Evolutionary conservation across 345 rosid genomes (phyloP).

Genomic region (Brassica juncea): DNA sequence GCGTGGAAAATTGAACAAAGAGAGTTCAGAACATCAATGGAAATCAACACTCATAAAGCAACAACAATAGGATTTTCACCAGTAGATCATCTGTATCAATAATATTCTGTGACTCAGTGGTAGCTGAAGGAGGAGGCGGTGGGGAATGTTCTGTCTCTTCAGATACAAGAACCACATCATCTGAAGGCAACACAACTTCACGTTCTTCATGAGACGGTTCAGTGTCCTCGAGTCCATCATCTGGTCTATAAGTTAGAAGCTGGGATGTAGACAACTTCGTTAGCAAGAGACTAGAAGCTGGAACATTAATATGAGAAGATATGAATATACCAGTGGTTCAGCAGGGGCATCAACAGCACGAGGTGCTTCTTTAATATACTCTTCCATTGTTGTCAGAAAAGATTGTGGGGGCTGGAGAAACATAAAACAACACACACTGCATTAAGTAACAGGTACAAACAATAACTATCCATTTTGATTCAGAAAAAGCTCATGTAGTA

Average conservation of each 20-base stretch:
- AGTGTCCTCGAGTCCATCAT: constrained; percentile 68
- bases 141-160: constrained; percentile 52
- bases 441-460: not conserved
- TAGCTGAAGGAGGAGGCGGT: constrained; percentile 49
- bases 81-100: constrained; percentile 75
- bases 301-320: not conserved
- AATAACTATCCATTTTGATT: not conserved
- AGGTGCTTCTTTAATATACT: constrained; percentile 96
- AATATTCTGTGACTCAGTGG: constrained; percentile 61
- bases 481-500: constrained; percentile 28
- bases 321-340: constrained; percentile 59
- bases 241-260: constrained; percentile 87
- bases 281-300: constrained; percentile 1
- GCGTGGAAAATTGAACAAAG: constrained; percentile 23
- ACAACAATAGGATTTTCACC: constrained; percentile 48
- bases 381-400: constrained; percentile 95
- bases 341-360: constrained; percentile 76
- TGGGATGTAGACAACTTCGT: constrained; percentile 41
- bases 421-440: not conserved
- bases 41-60: not conserved
- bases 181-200: constrained; percentile 55
- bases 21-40: not conserved
- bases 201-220: constrained; percentile 53
- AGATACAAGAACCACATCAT: constrained; percentile 44
- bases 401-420: constrained; percentile 89